These are phyloP conservation scores for Fonsecaea nubica DNA, from an alignment of 2,329 filamentous ascomycete species.

Conservation along the genomic window DNA sequence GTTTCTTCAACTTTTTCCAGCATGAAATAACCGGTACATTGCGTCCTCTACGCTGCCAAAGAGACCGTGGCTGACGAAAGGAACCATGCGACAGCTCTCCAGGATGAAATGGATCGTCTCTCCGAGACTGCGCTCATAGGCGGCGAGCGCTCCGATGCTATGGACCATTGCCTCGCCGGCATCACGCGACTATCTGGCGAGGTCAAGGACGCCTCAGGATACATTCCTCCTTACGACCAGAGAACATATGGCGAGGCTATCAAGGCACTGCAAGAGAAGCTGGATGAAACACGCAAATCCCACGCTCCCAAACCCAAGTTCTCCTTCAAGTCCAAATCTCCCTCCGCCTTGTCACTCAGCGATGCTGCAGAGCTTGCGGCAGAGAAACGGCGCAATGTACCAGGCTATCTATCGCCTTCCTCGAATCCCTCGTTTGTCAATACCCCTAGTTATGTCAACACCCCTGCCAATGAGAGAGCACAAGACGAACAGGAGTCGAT, in stretches of 20 bases:
- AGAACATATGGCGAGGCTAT: conserved; percentile 82
- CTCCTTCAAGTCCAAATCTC: conserved; percentile 73
- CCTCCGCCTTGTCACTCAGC: conserved; percentile 61
- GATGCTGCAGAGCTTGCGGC: conserved; percentile 63
- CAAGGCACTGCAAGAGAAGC: conserved; percentile 78
- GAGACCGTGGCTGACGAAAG: background rate
- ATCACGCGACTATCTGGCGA: conserved; percentile 83
- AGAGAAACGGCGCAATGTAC: conserved; percentile 53
- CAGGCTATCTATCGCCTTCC: conserved; percentile 52
- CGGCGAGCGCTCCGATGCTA: conserved; percentile 79
- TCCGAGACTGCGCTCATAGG: conserved; percentile 66
- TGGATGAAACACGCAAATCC: conserved; percentile 71
- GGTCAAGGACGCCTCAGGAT: conserved; percentile 81
- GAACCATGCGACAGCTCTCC: conserved; percentile 64
- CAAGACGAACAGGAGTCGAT: conserved; percentile 9
- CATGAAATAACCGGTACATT: conserved; percentile 70
- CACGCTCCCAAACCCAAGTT: conserved; percentile 81
- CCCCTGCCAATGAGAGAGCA: conserved; percentile 43
- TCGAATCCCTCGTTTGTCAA: conserved; percentile 45
- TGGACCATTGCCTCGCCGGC: conserved; percentile 77
- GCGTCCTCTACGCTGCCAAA: conserved; percentile 22
- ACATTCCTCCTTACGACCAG: conserved; percentile 87
- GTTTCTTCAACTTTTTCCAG: conserved; percentile 85
- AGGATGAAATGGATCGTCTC: conserved; percentile 75
- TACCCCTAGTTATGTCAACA: conserved; percentile 31